These are phyloP conservation scores for Clonostachys rhizophaga DNA, from an alignment of 2,329 filamentous ascomycete species.

Conservation along the genomic window DNA sequence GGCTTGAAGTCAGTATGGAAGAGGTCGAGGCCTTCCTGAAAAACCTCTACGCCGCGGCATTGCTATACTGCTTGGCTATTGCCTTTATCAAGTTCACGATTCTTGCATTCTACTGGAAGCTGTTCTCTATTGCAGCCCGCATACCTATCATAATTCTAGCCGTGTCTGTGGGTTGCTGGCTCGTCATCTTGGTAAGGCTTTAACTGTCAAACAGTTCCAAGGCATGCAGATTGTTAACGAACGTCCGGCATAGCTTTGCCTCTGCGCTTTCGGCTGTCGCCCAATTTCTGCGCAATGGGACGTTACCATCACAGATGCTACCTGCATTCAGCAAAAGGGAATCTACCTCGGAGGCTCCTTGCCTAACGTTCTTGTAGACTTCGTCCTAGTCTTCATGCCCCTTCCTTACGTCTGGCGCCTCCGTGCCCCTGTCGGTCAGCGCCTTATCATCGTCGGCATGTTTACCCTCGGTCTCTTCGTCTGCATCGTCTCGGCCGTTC, in stretches of 20 bases:
- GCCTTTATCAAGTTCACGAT: not conserved
- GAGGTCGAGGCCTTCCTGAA: not conserved
- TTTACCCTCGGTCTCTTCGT: not conserved
- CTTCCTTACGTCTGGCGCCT: not conserved
- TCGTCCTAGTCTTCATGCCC: not conserved
- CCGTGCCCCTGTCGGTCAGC: not conserved
- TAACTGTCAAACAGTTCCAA: not conserved
- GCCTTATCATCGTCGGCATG: not conserved
- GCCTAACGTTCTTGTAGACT: not conserved
- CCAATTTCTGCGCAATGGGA: not conserved
- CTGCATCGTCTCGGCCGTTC: not conserved
- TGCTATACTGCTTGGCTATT: not conserved
- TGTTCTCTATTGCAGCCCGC: not conserved
- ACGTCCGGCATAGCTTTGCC: not conserved
- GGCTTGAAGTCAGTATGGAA: not conserved
- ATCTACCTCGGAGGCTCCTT: constrained; percentile 1
- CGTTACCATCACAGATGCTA: not conserved
- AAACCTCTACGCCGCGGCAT: not conserved
- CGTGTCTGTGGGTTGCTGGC: not conserved
- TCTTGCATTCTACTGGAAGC: not conserved
- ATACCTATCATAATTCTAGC: not conserved
- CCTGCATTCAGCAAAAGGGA: constrained; percentile 1
- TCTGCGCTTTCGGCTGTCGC: constrained; percentile 1
- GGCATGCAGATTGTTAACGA: not conserved
- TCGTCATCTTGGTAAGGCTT: not conserved